phyloP scores from a whole-genome alignment of 768 basidiomycete genomes.

The Pisolithus albus region DNA sequence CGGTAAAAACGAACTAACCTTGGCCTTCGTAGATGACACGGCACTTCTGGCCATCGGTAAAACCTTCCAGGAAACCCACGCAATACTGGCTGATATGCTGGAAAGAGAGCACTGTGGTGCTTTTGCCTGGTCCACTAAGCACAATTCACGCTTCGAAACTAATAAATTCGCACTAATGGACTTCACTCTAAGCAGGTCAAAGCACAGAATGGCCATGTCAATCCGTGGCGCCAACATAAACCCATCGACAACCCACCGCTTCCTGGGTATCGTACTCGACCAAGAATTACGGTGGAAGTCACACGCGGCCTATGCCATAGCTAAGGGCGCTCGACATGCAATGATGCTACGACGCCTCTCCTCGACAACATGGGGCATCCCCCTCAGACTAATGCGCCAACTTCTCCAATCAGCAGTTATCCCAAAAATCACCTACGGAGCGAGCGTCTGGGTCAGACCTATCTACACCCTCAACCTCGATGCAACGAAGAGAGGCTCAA shows the following conservation, averaged over 20 bases:
- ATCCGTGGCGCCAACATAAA: neutral
- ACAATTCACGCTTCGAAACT: neutral
- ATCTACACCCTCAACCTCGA: neutral
- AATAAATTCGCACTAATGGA: neutral
- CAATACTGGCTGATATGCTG: neutral
- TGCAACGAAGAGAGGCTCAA: neutral
- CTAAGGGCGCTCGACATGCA: neutral
- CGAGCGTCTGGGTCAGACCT: neutral
- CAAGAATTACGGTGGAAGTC: neutral
- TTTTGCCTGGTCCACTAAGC: neutral
- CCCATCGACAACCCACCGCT: neutral
- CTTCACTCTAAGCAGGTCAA: neutral
- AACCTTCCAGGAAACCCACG: neutral
- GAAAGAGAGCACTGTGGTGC: neutral
- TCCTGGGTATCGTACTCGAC: conserved; percentile 3
- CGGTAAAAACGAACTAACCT: neutral
- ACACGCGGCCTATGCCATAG: neutral
- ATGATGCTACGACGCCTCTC: neutral
- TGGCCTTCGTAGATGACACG: neutral
- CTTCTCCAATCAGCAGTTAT: neutral
- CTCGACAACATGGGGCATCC: too few species aligned
- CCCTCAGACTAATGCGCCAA: too few species aligned
- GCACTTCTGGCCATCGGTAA: neutral
- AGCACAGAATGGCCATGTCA: neutral
- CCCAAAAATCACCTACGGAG: too few species aligned